Evolutionary conservation across 106 monocot species (phyloP).

Genomic region (Apostasia shenzhenica): DNA sequence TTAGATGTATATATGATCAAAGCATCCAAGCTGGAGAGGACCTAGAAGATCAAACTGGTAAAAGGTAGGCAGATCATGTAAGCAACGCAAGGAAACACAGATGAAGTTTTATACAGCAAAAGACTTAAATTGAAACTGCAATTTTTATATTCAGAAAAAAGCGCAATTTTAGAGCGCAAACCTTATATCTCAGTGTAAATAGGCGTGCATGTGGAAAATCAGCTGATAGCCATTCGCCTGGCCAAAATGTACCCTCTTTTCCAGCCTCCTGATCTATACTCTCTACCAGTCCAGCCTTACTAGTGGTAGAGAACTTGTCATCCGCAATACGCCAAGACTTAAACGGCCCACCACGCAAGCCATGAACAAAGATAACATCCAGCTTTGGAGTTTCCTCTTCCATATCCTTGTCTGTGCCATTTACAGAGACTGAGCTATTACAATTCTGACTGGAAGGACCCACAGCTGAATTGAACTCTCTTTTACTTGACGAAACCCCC

Average conservation of each 20-base stretch:
- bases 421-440: slow-evolving; percentile 11
- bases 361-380: slow-evolving; percentile 95
- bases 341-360: slow-evolving; percentile 93
- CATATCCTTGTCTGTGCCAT: slow-evolving; percentile 9
- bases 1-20: slow-evolving; percentile 35
- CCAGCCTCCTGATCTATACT: slow-evolving; percentile 96
- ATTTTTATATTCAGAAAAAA: neutral
- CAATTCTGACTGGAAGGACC: slow-evolving; percentile 11
- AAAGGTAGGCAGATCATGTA: neutral
- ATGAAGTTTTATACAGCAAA: neutral
- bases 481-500: slow-evolving; percentile 12
- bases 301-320: slow-evolving; percentile 82
- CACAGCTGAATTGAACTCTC: neutral
- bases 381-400: slow-evolving; percentile 25
- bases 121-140: neutral
- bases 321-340: slow-evolving; percentile 99
- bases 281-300: slow-evolving; percentile 87
- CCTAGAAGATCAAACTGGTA: slow-evolving; percentile 25
- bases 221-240: slow-evolving; percentile 85
- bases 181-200: slow-evolving; percentile 93
- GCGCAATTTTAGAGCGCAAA: slow-evolving; percentile 5
- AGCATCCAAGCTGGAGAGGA: slow-evolving; percentile 19
- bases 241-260: slow-evolving; percentile 95
- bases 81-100: neutral
- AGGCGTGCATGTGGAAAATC: slow-evolving; percentile 85